phyloP scores from a whole-genome alignment of 2,329 filamentous ascomycete genomes.

The Didymella sp. region DNA sequence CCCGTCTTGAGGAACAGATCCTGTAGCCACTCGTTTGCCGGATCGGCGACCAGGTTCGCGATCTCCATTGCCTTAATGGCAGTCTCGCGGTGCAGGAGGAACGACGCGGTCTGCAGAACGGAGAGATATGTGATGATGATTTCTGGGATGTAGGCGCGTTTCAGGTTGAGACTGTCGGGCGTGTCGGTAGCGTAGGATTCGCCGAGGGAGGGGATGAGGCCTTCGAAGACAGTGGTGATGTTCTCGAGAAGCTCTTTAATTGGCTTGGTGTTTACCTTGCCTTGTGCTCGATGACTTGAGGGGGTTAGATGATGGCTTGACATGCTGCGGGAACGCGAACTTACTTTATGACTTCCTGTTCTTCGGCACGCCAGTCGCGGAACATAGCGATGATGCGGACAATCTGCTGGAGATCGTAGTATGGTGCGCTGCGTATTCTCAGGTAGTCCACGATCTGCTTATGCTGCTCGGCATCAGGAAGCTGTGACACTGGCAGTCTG shows the following conservation, averaged over 20 bases:
- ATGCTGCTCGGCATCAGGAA: slow-evolving; percentile 34
- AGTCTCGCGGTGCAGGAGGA: slow-evolving; percentile 74
- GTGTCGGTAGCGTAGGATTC: slow-evolving; percentile 40
- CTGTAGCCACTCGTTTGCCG: slow-evolving; percentile 43
- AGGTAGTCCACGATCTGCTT: slow-evolving; percentile 29
- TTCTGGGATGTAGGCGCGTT: slow-evolving; percentile 83
- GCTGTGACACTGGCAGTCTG: slow-evolving; percentile 27
- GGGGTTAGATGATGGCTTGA: slow-evolving; percentile 8
- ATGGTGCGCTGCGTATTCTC: slow-evolving; percentile 40
- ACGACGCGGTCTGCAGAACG: slow-evolving; percentile 79
- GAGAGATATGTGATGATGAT: slow-evolving; percentile 83
- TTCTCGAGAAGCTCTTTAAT: slow-evolving; percentile 51
- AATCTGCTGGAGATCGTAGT: slow-evolving; percentile 54
- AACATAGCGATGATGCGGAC: slow-evolving; percentile 54
- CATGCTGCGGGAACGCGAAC: neutral
- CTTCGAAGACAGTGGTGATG: slow-evolving; percentile 49
- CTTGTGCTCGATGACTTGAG: slow-evolving; percentile 21
- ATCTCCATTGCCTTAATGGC: slow-evolving; percentile 88
- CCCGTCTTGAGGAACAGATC: slow-evolving; percentile 50
- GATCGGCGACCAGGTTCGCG: slow-evolving; percentile 70
- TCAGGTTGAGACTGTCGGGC: slow-evolving; percentile 68
- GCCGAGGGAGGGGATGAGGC: slow-evolving; percentile 42
- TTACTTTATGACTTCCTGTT: slow-evolving; percentile 47
- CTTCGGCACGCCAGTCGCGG: slow-evolving; percentile 52
- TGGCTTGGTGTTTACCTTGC: slow-evolving; percentile 36